Evolutionary conservation across 306 rosid genomes (phyloP).

Genomic region (Sophora flavescens): DNA sequence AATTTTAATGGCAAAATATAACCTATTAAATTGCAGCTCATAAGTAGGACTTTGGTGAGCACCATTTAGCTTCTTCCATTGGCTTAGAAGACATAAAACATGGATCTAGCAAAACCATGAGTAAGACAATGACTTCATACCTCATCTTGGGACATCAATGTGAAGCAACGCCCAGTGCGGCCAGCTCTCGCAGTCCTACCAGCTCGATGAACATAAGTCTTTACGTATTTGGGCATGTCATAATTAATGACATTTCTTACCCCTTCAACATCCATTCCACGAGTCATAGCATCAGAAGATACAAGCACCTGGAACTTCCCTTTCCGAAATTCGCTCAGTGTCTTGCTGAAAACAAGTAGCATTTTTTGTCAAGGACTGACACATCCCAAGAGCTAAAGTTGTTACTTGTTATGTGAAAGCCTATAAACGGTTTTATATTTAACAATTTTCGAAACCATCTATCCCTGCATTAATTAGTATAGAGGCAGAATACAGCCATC

Average conservation of each 20-base stretch:
- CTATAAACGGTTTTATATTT: neutral
- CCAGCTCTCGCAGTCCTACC: constrained; percentile 99
- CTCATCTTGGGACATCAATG: constrained; percentile 79
- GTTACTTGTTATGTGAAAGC: neutral
- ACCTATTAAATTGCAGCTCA: too few relatives aligned
- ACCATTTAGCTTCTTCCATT: too few relatives aligned
- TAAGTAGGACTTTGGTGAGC: too few relatives aligned
- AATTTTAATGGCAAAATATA: too few relatives aligned
- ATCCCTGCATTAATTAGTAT: neutral
- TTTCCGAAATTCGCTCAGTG: constrained; percentile 76
- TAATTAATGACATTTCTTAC: constrained; percentile 86
- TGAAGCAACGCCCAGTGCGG: constrained; percentile 83
- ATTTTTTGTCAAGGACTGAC: constrained; percentile 41
- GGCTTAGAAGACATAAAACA: too few relatives aligned
- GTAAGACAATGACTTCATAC: constrained; percentile 53
- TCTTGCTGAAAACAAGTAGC: constrained; percentile 68
- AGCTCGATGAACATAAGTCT: constrained; percentile 90
- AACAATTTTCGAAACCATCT: neutral
- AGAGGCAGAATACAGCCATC: neutral
- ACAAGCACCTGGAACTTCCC: constrained; percentile 91
- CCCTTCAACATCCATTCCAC: constrained; percentile 98
- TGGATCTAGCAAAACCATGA: neutral
- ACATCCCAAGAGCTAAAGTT: constrained; percentile 20
- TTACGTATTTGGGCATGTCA: constrained; percentile 79
- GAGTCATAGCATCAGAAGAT: constrained; percentile 96